Conservation (phyloP, 345 rosid species). For the Ceriops tagal region DNA sequence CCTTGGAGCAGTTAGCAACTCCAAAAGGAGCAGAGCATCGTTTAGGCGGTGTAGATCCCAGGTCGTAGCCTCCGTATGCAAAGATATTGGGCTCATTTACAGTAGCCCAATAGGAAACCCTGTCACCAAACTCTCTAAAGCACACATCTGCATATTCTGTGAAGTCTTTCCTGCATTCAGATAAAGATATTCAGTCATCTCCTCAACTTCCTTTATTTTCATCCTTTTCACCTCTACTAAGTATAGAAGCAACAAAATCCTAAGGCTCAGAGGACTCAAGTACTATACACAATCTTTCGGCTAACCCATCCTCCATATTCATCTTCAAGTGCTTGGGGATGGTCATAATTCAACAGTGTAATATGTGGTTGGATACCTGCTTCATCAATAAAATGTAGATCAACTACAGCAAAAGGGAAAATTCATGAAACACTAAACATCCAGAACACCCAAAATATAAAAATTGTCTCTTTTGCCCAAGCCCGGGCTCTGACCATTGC, state of each 20-base stretch:
- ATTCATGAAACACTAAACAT: background rate
- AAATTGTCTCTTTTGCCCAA: background rate
- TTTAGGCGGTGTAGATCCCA: slow-evolving; percentile 36
- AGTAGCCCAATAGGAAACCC: slow-evolving; percentile 64
- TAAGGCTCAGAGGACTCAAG: background rate
- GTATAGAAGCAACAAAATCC: background rate
- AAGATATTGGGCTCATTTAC: slow-evolving; percentile 60
- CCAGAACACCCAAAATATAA: background rate
- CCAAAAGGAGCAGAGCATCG: slow-evolving; percentile 38
- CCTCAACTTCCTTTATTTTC: background rate
- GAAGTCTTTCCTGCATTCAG: slow-evolving; percentile 64
- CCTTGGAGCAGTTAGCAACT: slow-evolving; percentile 29
- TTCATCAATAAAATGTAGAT: background rate
- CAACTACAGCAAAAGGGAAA: background rate
- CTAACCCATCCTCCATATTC: slow-evolving; percentile 73
- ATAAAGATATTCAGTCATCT: background rate
- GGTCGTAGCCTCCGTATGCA: slow-evolving; percentile 33
- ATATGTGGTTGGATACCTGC: slow-evolving; percentile 66
- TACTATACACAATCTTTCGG: slow-evolving; percentile 42
- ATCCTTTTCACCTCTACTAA: background rate
- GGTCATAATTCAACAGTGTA: slow-evolving; percentile 52
- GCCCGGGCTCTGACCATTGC: slow-evolving; percentile 34
- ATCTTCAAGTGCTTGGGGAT: slow-evolving; percentile 64
- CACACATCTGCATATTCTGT: slow-evolving; percentile 69
- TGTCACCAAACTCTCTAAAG: slow-evolving; percentile 70